Conservation (phyloP, 495 filamentous ascomycete species). For the Lasiosphaeria hispida region DNA sequence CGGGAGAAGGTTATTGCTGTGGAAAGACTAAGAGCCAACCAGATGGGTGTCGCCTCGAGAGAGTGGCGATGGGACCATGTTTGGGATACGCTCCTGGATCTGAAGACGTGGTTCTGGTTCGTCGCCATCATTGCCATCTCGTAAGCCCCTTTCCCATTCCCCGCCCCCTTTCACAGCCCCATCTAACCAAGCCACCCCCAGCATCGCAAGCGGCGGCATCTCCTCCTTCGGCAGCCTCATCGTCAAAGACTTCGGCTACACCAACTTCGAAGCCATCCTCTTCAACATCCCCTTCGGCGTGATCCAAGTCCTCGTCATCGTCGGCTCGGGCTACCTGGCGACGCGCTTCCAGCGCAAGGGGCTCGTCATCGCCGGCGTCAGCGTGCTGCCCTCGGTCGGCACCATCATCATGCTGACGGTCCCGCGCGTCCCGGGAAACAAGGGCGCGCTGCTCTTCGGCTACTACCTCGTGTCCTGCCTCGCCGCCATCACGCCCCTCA, state of each 20-base stretch:
- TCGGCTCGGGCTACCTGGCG: conserved; percentile 47
- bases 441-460: conserved; percentile 39
- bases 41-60: conserved; percentile 45
- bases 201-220: conserved; percentile 51
- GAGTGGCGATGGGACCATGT: conserved; percentile 51
- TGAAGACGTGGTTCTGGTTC: conserved; percentile 70
- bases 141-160: conserved; percentile 18
- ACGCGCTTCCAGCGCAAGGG: conserved; percentile 53
- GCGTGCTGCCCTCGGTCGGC: conserved; percentile 56
- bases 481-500: conserved; percentile 52
- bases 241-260: conserved; percentile 59
- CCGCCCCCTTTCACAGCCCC: too few relatives aligned
- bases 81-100: conserved; percentile 56
- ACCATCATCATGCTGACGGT: conserved; percentile 52
- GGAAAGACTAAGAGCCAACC: conserved; percentile 49
- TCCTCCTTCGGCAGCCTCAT: conserved; percentile 65
- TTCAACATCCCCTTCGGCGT: conserved; percentile 65
- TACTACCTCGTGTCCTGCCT: conserved; percentile 43
- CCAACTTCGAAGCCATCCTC: conserved; percentile 58
- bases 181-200: neutral
- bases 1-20: conserved; percentile 61
- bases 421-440: conserved; percentile 38
- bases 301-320: conserved; percentile 45
- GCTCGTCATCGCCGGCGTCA: conserved; percentile 53
- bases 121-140: conserved; percentile 51